phyloP scores from a whole-genome alignment of 139 green algal genomes.

The Auxenochlorella pyrenoidosa region DNA sequence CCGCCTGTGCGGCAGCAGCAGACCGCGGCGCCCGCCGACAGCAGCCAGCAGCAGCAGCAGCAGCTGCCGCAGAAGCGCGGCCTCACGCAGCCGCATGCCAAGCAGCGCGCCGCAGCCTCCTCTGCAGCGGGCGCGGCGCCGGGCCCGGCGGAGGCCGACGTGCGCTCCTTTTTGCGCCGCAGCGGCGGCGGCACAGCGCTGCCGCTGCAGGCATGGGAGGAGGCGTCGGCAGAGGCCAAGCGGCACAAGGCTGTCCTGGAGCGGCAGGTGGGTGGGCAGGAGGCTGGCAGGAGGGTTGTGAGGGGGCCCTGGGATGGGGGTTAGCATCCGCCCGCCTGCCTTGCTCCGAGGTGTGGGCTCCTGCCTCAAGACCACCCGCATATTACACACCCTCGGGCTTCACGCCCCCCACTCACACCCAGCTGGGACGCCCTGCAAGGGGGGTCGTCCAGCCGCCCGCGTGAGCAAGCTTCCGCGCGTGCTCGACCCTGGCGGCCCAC shows the following conservation, averaged over 20 bases:
- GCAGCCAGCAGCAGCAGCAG: neutral
- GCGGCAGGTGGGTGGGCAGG: neutral
- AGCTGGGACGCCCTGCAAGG: too few relatives aligned
- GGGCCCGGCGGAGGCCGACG: neutral
- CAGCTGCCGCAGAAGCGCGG: neutral
- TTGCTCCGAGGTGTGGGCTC: too few relatives aligned
- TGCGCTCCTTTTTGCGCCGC: constrained; percentile 14
- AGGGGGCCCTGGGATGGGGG: too few relatives aligned
- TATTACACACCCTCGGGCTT: too few relatives aligned
- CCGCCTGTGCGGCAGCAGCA: constrained; percentile 4
- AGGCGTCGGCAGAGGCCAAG: constrained; percentile 1
- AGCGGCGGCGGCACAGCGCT: neutral
- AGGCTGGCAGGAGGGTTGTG: neutral
- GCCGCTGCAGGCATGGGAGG: constrained; percentile 35
- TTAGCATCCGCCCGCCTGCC: too few relatives aligned
- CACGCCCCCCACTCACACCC: too few relatives aligned
- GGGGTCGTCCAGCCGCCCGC: too few relatives aligned
- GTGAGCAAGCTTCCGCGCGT: too few relatives aligned
- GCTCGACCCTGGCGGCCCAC: too few relatives aligned
- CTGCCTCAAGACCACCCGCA: too few relatives aligned
- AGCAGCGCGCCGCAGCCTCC: neutral
- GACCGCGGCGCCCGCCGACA: neutral
- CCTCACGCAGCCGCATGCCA: neutral
- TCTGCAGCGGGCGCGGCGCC: neutral
- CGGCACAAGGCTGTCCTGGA: constrained; percentile 20